These are phyloP conservation scores for Herpetomonas muscarum DNA, from an alignment of 208 protist species.

Conservation along the genomic window DNA sequence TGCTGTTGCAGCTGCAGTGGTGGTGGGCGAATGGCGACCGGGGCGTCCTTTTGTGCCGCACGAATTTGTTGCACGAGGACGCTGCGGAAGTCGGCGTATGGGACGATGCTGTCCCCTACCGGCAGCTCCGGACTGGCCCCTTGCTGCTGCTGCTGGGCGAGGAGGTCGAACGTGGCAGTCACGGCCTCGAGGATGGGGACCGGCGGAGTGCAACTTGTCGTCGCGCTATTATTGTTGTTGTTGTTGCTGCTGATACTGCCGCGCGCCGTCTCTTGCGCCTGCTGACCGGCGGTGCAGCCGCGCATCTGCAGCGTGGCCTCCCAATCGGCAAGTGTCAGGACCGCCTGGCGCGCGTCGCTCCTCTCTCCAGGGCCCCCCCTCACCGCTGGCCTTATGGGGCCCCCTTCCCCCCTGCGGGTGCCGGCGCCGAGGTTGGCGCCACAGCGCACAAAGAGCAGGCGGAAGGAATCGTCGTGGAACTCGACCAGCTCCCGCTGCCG, in stretches of 20 bases:
- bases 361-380: too few relatives aligned
- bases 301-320: too few relatives aligned
- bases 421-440: neutral
- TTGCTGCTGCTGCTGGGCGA: neutral
- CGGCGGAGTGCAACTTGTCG: too few relatives aligned
- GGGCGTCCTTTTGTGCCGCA: neutral
- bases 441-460: constrained; percentile 3
- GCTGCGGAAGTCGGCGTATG: neutral
- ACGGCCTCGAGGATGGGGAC: constrained; percentile 10
- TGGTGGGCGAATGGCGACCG: neutral
- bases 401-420: neutral
- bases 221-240: too few relatives aligned
- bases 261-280: too few relatives aligned
- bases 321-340: too few relatives aligned
- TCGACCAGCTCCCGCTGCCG: neutral
- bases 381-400: neutral
- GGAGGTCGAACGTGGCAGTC: constrained; percentile 4
- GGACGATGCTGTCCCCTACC: neutral
- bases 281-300: too few relatives aligned
- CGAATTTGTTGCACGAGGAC: neutral
- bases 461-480: neutral
- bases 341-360: too few relatives aligned
- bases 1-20: neutral
- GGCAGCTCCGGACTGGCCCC: neutral
- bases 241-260: too few relatives aligned